phyloP scores from a whole-genome alignment of 441 rosid genomes.

The Gossypium gossypioides region DNA sequence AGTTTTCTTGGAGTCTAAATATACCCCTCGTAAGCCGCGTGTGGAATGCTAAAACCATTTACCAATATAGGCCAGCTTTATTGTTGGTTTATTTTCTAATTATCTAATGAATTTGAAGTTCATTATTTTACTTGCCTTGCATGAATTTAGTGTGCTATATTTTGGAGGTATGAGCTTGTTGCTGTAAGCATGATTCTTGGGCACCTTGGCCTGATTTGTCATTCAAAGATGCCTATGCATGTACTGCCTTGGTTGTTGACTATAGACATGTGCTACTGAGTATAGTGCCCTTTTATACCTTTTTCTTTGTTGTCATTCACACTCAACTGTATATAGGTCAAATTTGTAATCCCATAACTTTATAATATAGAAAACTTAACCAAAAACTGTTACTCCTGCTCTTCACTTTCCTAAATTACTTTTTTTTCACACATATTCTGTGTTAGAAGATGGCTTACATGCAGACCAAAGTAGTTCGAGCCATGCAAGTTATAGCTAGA shows the following conservation, averaged over 20 bases:
- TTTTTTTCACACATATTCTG: too few species aligned
- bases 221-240: background rate
- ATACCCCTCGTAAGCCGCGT: background rate
- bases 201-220: background rate
- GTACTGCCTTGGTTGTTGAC: background rate
- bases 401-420: too few species aligned
- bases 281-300: too few species aligned
- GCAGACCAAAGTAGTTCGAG: too few species aligned
- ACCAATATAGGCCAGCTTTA: background rate
- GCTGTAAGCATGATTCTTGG: background rate
- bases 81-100: background rate
- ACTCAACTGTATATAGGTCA: too few species aligned
- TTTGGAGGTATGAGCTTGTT: background rate
- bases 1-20: background rate
- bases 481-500: too few species aligned
- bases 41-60: background rate
- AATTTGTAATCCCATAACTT: background rate
- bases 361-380: background rate
- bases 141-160: background rate
- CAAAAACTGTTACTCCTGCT: background rate
- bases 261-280: too few species aligned
- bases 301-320: too few species aligned
- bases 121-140: background rate
- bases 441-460: too few species aligned
- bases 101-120: background rate